Evolutionary conservation across 345 rosid genomes (phyloP).

Genomic region (Salix arbutifolia): DNA sequence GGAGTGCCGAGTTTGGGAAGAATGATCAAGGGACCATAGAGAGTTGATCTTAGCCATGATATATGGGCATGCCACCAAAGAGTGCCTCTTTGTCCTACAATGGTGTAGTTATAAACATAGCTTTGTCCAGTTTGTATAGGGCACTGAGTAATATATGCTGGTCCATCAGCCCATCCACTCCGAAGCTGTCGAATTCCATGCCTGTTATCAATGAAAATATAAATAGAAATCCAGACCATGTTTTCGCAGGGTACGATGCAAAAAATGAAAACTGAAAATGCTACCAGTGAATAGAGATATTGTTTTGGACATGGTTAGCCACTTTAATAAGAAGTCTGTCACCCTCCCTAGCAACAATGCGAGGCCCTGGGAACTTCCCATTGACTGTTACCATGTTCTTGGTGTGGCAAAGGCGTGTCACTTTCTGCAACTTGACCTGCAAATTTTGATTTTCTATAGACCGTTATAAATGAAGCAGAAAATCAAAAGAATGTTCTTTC

Average conservation of each 20-base stretch:
- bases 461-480: neutral
- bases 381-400: constrained; percentile 18
- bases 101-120: constrained; percentile 10
- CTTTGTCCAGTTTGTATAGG: too few species aligned
- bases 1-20: constrained; percentile 11
- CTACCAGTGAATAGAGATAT: constrained; percentile 22
- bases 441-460: too few species aligned
- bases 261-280: too few species aligned
- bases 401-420: constrained; percentile 17
- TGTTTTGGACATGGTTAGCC: constrained; percentile 17
- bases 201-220: too few species aligned
- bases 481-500: too few species aligned
- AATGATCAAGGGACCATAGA: constrained; percentile 10
- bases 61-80: constrained; percentile 18
- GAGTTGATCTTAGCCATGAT: constrained; percentile 15
- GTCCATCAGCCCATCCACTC: too few species aligned
- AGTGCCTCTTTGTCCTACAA: constrained; percentile 6
- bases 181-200: too few species aligned
- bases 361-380: constrained; percentile 7
- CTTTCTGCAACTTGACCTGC: constrained; percentile 10
- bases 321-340: too few species aligned
- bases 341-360: constrained; percentile 18
- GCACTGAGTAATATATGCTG: too few species aligned
- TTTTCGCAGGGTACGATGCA: too few species aligned
- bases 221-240: neutral